Percentiles rank a stretch among this genome's conserved stretches.
Evolutionary conservation across 2,329 filamentous ascomycete genomes (phyloP).

Genomic region (Colletotrichum graminicola): DNA sequence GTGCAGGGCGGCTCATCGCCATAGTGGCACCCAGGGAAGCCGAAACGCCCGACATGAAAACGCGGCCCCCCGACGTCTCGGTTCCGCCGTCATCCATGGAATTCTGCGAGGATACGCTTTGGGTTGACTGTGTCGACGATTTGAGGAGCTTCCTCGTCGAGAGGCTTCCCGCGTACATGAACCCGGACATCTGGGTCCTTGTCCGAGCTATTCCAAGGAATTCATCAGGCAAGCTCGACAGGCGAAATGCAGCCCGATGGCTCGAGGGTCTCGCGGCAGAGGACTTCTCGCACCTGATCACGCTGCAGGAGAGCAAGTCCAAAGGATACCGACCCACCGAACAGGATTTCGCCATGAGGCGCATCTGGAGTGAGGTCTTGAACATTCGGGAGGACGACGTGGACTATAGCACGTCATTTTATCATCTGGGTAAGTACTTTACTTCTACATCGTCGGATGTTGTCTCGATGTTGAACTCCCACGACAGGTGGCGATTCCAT

Average conservation of each 20-base stretch:
- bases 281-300: neutral
- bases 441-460: no score
- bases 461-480: no score
- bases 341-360: neutral
- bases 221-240: constrained; percentile 62
- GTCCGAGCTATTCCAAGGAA: constrained; percentile 57
- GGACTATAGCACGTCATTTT: constrained; percentile 24
- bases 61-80: no score
- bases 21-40: neutral
- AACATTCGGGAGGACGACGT: constrained; percentile 16
- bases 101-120: neutral
- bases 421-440: constrained; percentile 14
- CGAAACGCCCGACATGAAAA: no score
- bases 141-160: constrained; percentile 36
- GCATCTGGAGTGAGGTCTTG: constrained; percentile 23
- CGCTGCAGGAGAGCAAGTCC: neutral
- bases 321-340: neutral
- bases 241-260: constrained; percentile 53
- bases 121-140: constrained; percentile 7
- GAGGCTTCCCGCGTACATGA: constrained; percentile 59
- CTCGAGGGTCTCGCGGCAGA: constrained; percentile 15
- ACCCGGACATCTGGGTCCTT: constrained; percentile 60
- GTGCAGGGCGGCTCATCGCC: neutral
- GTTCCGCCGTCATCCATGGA: neutral
- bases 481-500: constrained; percentile 30